Base-by-base conservation (phyloP, 345 rosid genomes). In the Lepidium aucheri region DNA sequence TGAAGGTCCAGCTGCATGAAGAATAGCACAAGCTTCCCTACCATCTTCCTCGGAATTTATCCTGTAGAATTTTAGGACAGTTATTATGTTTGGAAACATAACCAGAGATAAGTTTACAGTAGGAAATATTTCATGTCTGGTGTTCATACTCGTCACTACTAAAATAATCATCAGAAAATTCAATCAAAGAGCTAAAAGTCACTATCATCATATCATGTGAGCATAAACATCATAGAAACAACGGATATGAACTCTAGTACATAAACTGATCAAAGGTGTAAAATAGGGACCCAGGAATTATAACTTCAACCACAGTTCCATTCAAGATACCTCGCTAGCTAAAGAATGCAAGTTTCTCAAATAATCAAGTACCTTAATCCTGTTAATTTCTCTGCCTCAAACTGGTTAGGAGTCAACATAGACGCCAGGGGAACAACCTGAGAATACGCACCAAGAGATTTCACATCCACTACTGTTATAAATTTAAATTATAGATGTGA, bases 331-430 rank as follows among this genome's bases (percentile, higher is more conserved):
- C 1, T 32, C 15, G 9, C 12, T 2, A 12, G 5, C 18, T 50
- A 51, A 59, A 73, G 9, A 33, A 53, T 12, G 43, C 44, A 39
- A 60, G 35, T 36, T 26, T 26, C 0, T 5, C 4, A 10, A 4
- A 4, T 44, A 14, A 49, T 34, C 38, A 64, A 77, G 17, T 85
- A 94, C 99, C 96, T 94, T 61, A 63, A 69, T 46, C 87, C 90
- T 54, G 96, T 88, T 80, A 94, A 84, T n/a, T 69, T 77, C 67
- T 94, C 99, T 41, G 99, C 99, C 81, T 94, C 99, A 73, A 94
- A 94, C 76, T 94, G 99, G 73, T 94, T 94, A 74, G 99, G 97
- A 60, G 99, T 94, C 86, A 94, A 79, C 99, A 94, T 94, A 61
- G 99, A 86, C 63, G 99, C 97, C 69, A 88, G 80, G 12, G 99